Conservation (phyloP, 2,329 filamentous ascomycete species). For the Clonostachys byssicola region DNA sequence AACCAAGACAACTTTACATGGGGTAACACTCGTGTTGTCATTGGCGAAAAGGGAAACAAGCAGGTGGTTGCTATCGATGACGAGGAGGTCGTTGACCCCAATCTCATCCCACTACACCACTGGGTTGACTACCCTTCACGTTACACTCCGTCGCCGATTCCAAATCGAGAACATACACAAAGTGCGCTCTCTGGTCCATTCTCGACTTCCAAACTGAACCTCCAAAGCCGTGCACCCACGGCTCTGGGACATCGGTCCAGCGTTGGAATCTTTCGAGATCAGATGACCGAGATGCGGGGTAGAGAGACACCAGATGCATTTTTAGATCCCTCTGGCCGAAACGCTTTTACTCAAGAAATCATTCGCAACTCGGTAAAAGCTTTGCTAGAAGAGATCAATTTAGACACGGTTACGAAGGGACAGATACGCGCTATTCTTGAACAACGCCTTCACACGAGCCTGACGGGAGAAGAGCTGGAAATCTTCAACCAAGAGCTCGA, state of each 20-base stretch:
- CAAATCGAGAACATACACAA: no score
- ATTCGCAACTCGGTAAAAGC: slow-evolving; percentile 85
- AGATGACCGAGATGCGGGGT: slow-evolving; percentile 36
- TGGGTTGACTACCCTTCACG: slow-evolving; percentile 93
- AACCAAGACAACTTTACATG: slow-evolving; percentile 98
- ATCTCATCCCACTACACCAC: slow-evolving; percentile 86
- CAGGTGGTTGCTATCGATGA: slow-evolving; percentile 83
- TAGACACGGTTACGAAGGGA: slow-evolving; percentile 98
- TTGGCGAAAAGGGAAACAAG: slow-evolving; percentile 89
- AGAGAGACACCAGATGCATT: no score
- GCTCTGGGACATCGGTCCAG: slow-evolving; percentile 41
- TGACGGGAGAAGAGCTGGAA: slow-evolving; percentile 77
- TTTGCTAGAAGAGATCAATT: slow-evolving; percentile 82
- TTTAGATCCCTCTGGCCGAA: no score
- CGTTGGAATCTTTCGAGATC: slow-evolving; percentile 68
- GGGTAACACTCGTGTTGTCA: slow-evolving; percentile 97
- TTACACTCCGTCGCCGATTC: slow-evolving; percentile 69
- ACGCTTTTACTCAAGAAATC: slow-evolving; percentile 47
- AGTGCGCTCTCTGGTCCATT: no score
- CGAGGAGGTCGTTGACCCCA: slow-evolving; percentile 78
- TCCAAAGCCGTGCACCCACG: slow-evolving; percentile 52
- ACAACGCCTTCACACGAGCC: slow-evolving; percentile 85
- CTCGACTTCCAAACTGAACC: slow-evolving; percentile 25
- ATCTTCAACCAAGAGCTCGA: slow-evolving; percentile 96
- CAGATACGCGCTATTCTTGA: slow-evolving; percentile 89